phyloP scores from a whole-genome alignment of 306 rosid species.

The Casuarina equisetifolia region DNA sequence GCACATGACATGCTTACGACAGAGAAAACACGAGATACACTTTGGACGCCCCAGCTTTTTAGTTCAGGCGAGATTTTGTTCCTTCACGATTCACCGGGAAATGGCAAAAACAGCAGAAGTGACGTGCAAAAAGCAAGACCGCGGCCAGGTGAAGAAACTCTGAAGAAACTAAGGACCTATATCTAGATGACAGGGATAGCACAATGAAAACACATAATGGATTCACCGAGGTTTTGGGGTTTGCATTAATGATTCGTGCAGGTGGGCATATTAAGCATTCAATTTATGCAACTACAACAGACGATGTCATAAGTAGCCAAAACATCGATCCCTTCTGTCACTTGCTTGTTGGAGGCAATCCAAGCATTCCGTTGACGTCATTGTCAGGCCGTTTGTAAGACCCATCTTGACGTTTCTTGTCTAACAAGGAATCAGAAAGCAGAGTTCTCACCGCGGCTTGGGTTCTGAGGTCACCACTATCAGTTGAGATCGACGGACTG shows the following conservation, averaged over 20 bases:
- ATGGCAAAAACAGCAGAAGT: neutral
- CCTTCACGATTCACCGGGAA: neutral
- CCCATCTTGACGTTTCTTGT: conserved; percentile 1
- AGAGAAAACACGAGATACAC: neutral
- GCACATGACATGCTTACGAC: too few relatives aligned
- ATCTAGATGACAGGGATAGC: neutral
- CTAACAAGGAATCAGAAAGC: neutral
- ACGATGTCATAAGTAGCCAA: neutral
- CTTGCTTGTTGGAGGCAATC: neutral
- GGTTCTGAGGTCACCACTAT: too few relatives aligned
- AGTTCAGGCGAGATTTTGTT: neutral
- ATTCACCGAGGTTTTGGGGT: neutral
- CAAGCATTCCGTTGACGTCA: neutral
- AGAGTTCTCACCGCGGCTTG: too few relatives aligned
- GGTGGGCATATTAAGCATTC: neutral
- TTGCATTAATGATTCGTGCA: neutral
- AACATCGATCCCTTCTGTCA: neutral
- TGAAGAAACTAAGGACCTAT: neutral
- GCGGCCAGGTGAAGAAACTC: neutral
- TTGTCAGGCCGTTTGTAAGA: neutral
- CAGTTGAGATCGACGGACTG: neutral
- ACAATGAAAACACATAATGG: neutral
- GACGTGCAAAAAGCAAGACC: neutral
- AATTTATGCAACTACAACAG: neutral
- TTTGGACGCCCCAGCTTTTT: neutral